A percentile compares a stretch with the other conserved stretches of the same genome.
Evolutionary conservation across 163 green algal species (phyloP).

Genomic region (Smithsoniella earleae): DNA sequence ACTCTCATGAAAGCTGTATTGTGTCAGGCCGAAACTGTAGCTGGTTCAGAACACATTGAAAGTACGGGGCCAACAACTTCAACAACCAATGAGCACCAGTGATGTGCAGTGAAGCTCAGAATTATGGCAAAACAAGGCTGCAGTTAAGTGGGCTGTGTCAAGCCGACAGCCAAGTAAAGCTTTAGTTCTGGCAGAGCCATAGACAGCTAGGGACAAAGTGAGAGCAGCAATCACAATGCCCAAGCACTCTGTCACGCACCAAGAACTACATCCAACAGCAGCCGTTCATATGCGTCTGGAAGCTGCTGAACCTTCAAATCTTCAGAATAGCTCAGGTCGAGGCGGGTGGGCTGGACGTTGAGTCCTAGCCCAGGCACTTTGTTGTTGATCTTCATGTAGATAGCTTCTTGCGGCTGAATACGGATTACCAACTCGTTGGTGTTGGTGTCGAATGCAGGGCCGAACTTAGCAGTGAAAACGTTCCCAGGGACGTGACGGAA

Average conservation of each 20-base stretch:
- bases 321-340: slow-evolving; percentile 88
- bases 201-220: too few species aligned
- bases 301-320: slow-evolving; percentile 43
- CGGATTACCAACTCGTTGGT: slow-evolving; percentile 88
- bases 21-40: too few species aligned
- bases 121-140: background rate
- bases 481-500: slow-evolving; percentile 89
- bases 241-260: too few species aligned
- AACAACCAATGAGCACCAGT: background rate
- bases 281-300: slow-evolving; percentile 95
- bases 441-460: slow-evolving; percentile 61
- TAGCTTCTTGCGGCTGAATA: slow-evolving; percentile 78
- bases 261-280: slow-evolving; percentile 97
- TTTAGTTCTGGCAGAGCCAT: too few species aligned
- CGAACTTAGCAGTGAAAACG: slow-evolving; percentile 81
- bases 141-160: background rate
- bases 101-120: background rate
- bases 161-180: too few species aligned
- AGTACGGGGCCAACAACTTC: background rate
- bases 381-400: slow-evolving; percentile 99
- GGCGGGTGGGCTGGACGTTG: slow-evolving; percentile 72
- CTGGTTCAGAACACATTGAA: background rate
- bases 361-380: slow-evolving; percentile 92
- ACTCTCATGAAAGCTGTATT: too few species aligned
- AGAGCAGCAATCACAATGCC: too few species aligned